Base-by-base conservation (phyloP, 805 yeast genomes). In the Metschnikowia kunwiensis region DNA sequence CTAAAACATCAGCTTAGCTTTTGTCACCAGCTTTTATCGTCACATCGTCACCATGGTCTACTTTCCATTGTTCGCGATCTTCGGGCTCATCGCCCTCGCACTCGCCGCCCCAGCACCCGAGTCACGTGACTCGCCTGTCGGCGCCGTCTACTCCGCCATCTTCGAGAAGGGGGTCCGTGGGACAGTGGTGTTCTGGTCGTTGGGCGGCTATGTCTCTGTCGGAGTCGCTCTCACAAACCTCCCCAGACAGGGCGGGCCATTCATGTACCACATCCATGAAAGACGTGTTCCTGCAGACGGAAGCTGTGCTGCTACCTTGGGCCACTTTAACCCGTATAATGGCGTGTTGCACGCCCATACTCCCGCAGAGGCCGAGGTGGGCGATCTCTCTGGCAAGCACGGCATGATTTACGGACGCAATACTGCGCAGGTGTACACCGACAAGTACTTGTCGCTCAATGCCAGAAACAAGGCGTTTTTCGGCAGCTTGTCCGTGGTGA, bases 331-430 rank as follows among this genome's bases (percentile, higher is more conserved):
- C 51, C 88, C 88, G 5, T 80, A 72, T 53, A 53, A 31, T 12
- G 80, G 85, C 5, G 22, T 8, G 13, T 59, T 72, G 6, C 57
- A 68, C 15, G 68, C 64, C 30, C 79, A 85, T 57, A 78, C 70
- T 36, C 45, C 56, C 20, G 57, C 78, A 7, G 64, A 55, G 24
- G 80, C 86, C 55, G 78, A 78, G 57, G 75, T 82, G 25, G 89
- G 89, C 40, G 89, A 82, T 51, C 73, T 82, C 48, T 75, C 84
- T 26, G 89, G 89, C 27, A 82, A 82, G 57, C 87, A 82, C 58
- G 89, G 89, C 7, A 70, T 61, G 60, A 77, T 82, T 50, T 71
- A 78, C 53, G 71, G 83, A n/a, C 78, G 84, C 11, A 78, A 84
- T 53, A 78, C 74, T 55, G 80, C 78, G 57, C 62, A 75, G 16